Percentiles rank a stretch among this genome's conserved stretches.
Evolutionary conservation across 352 stramenopile genomes (phyloP).

Genomic region (Globisporangium echinulatum): DNA sequence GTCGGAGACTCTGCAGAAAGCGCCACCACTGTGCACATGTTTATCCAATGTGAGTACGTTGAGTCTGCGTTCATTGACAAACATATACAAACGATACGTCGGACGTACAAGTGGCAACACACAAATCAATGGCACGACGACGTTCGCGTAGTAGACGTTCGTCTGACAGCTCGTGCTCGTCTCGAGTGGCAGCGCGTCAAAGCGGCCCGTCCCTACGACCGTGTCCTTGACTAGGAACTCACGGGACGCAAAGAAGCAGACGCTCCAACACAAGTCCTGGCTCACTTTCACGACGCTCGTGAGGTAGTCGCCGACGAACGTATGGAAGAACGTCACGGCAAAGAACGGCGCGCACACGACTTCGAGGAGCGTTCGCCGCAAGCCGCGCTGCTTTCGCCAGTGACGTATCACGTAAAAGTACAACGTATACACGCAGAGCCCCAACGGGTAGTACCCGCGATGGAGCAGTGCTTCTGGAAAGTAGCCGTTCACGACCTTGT

Average conservation of each 20-base stretch:
- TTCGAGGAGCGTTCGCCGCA: slow-evolving; percentile 85
- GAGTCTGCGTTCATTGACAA: not conserved
- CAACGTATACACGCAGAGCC: slow-evolving; percentile 90
- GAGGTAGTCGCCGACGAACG: slow-evolving; percentile 86
- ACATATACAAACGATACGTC: not conserved
- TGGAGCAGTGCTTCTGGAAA: slow-evolving; percentile 78
- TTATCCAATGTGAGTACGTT: not conserved
- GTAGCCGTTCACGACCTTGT: slow-evolving; percentile 91
- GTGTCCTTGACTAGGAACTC: slow-evolving; percentile 87
- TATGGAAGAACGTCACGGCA: slow-evolving; percentile 92
- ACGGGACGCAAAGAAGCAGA: slow-evolving; percentile 93
- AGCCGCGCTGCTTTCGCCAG: slow-evolving; percentile 71
- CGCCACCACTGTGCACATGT: slow-evolving; percentile 73
- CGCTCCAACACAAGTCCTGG: slow-evolving; percentile 89
- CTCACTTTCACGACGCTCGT: slow-evolving; percentile 82
- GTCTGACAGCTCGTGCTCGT: slow-evolving; percentile 31
- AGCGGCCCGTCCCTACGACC: slow-evolving; percentile 15
- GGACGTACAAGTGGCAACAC: slow-evolving; percentile 78
- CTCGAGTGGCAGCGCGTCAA: slow-evolving; percentile 10
- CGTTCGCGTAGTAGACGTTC: slow-evolving; percentile 91
- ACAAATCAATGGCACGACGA: slow-evolving; percentile 93
- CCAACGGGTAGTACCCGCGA: slow-evolving; percentile 89
- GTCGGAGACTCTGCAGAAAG: slow-evolving; percentile 95
- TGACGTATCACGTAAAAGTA: slow-evolving; percentile 91
- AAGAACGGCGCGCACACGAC: slow-evolving; percentile 89